Conservation (phyloP, 2,329 filamentous ascomycete species). For the Claviceps sp. region DNA sequence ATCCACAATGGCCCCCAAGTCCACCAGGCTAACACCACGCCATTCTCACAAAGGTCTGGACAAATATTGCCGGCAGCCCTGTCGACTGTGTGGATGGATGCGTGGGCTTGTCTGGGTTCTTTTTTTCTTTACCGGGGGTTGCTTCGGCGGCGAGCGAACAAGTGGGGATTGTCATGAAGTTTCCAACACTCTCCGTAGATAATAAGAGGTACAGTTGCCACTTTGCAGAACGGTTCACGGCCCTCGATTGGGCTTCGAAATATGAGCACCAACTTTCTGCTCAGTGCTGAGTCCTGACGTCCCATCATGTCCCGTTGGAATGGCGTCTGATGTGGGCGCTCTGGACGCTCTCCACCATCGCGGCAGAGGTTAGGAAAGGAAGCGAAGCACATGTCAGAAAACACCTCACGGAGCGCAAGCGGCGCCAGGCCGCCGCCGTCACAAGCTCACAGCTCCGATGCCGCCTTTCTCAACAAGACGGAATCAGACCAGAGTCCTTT, state of each 20-base stretch:
- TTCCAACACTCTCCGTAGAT: too few species aligned
- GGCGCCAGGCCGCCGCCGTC: neutral
- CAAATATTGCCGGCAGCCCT: neutral
- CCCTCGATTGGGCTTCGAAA: too few species aligned
- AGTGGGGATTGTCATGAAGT: constrained; percentile 8
- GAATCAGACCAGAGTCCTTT: neutral
- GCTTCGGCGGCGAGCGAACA: constrained; percentile 8
- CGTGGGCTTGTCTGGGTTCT: constrained; percentile 5
- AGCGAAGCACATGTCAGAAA: constrained; percentile 13
- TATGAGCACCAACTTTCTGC: too few species aligned
- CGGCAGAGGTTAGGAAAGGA: neutral
- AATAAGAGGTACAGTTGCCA: too few species aligned
- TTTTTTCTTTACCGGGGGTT: constrained; percentile 3
- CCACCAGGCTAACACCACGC: neutral
- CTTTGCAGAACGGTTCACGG: too few species aligned
- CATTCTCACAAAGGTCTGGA: neutral
- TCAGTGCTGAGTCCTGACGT: neutral
- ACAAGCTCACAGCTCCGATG: constrained; percentile 1
- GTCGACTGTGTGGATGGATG: neutral
- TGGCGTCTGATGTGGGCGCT: neutral
- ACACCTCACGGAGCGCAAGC: constrained; percentile 7
- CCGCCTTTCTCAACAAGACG: constrained; percentile 1
- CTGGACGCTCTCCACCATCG: neutral
- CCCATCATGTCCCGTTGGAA: neutral
- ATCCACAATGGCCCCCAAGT: constrained; percentile 1